Evolutionary conservation across 106 monocot genomes (phyloP).

Genomic region (Cymbidium sinense): DNA sequence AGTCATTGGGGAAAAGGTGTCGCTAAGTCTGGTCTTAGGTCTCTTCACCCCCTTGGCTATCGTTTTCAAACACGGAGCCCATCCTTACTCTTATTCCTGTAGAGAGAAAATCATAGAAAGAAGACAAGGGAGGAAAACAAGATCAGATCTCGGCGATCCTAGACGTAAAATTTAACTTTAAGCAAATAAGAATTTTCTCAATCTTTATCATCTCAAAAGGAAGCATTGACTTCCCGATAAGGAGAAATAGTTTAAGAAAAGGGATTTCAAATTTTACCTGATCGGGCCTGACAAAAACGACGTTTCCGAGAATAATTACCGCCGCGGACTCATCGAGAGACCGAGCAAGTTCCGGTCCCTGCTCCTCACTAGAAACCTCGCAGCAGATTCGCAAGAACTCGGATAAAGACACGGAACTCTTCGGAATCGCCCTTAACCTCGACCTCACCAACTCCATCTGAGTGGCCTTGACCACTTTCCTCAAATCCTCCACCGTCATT

Average conservation of each 20-base stretch:
- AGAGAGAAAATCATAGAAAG: slow-evolving; percentile 3
- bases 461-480: slow-evolving; percentile 54
- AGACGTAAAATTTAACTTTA: background rate
- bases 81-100: slow-evolving; percentile 7
- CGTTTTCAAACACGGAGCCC: slow-evolving; percentile 7
- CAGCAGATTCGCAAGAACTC: slow-evolving; percentile 51
- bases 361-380: slow-evolving; percentile 27
- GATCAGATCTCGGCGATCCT: slow-evolving; percentile 9
- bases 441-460: slow-evolving; percentile 51
- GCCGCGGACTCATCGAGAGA: slow-evolving; percentile 64
- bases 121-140: background rate
- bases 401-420: slow-evolving; percentile 27
- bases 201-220: background rate
- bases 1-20: background rate
- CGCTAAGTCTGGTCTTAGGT: slow-evolving; percentile 5
- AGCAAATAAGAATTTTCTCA: background rate
- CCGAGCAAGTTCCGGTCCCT: slow-evolving; percentile 39
- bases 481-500: slow-evolving; percentile 21
- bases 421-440: slow-evolving; percentile 25
- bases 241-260: background rate
- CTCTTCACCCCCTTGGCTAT: background rate
- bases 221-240: background rate
- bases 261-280: slow-evolving; percentile 32
- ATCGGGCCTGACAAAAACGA: slow-evolving; percentile 71
- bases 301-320: slow-evolving; percentile 61